A percentile compares a stretch with the other conserved stretches of the same genome.
Conservation (phyloP, 2,329 filamentous ascomycete genomes). For the Myotisia sp. region DNA sequence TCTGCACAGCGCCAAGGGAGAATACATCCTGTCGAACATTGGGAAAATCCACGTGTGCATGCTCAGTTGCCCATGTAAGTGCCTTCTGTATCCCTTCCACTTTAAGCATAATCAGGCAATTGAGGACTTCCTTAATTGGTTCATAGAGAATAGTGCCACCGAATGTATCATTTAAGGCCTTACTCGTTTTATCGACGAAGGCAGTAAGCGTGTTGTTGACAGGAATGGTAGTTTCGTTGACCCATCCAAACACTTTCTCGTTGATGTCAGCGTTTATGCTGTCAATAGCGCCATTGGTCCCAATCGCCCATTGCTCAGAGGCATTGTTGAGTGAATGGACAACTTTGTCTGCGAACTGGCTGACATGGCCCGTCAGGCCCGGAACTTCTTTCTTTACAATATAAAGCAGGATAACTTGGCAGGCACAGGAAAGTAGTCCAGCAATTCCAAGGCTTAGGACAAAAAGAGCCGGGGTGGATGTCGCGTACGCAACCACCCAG, state of each 20-base stretch:
- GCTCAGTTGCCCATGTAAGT: constrained; percentile 82
- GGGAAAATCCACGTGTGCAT: constrained; percentile 73
- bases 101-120: constrained; percentile 81
- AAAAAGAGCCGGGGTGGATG: constrained; percentile 70
- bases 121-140: constrained; percentile 63
- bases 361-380: constrained; percentile 57
- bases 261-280: constrained; percentile 61
- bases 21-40: constrained; percentile 67
- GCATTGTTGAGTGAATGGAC: constrained; percentile 57
- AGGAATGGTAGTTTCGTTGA: constrained; percentile 65
- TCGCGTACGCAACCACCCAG: constrained; percentile 80
- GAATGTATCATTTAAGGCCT: constrained; percentile 62
- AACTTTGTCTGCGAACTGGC: constrained; percentile 64
- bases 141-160: constrained; percentile 66
- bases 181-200: constrained; percentile 65
- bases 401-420: constrained; percentile 64
- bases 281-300: constrained; percentile 58
- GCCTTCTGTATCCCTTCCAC: constrained; percentile 70
- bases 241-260: constrained; percentile 70
- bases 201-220: constrained; percentile 74
- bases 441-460: constrained; percentile 69
- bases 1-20: constrained; percentile 56
- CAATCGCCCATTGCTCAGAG: constrained; percentile 60
- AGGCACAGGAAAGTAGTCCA: constrained; percentile 67
- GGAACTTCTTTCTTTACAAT: constrained; percentile 63